phyloP scores from a whole-genome alignment of 306 rosid species.

The Dryas octopetala region DNA sequence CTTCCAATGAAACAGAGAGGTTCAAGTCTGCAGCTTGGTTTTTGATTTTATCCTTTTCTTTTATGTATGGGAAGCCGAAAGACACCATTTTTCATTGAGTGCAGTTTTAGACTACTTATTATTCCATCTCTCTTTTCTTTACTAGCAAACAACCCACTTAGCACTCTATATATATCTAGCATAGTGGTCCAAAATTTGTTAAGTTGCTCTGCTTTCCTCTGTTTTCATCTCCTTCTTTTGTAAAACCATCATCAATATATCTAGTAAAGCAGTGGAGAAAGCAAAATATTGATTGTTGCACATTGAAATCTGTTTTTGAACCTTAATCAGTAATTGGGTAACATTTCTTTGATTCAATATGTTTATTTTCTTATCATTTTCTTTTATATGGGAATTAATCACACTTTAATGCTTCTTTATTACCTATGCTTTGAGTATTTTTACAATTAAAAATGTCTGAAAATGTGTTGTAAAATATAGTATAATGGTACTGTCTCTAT shows the following conservation, averaged over 20 bases:
- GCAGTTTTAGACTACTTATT: conserved; percentile 45
- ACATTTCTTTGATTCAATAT: neutral
- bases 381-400: too few relatives aligned
- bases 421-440: too few relatives aligned
- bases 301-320: conserved; percentile 22
- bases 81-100: conserved; percentile 47
- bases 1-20: conserved; percentile 25
- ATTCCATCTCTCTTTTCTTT: conserved; percentile 35
- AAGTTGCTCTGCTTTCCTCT: conserved; percentile 44
- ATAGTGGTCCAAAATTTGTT: conserved; percentile 57
- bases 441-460: too few relatives aligned
- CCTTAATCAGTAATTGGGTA: conserved; percentile 23
- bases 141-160: conserved; percentile 44
- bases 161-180: conserved; percentile 47
- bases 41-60: conserved; percentile 70
- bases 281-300: conserved; percentile 25
- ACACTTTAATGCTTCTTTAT: too few relatives aligned
- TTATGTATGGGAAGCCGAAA: conserved; percentile 75
- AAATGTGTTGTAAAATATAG: neutral
- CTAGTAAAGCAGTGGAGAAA: conserved; percentile 42
- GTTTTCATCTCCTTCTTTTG: conserved; percentile 41
- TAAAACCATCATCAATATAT: conserved; percentile 35
- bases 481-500: conserved; percentile 17
- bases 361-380: too few relatives aligned
- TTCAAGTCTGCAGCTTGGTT: conserved; percentile 38